These are phyloP conservation scores for Vigna mungo DNA, from an alignment of 306 rosid species.

Conservation along the genomic window DNA sequence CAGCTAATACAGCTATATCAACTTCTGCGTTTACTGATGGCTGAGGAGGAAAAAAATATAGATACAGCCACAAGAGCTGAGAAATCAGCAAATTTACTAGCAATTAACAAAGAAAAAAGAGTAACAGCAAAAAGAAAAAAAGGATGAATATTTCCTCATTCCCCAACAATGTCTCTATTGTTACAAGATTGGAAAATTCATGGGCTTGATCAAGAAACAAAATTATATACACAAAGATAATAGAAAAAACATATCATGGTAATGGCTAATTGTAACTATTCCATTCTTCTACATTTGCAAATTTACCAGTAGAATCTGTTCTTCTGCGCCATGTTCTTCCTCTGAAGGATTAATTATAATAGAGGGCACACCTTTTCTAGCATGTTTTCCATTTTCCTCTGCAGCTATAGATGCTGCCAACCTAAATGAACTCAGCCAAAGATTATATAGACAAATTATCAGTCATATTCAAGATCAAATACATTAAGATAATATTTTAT, in stretches of 20 bases:
- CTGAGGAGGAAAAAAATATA: constrained; percentile 54
- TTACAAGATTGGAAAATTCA: neutral
- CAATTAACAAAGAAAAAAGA: constrained; percentile 29
- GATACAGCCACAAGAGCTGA: constrained; percentile 6
- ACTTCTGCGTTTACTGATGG: constrained; percentile 65
- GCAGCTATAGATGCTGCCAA: constrained; percentile 85
- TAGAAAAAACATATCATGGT: constrained; percentile 26
- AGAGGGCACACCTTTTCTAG: constrained; percentile 51
- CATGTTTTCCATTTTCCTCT: constrained; percentile 62
- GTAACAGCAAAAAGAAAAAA: constrained; percentile 19
- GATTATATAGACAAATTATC: constrained; percentile 38
- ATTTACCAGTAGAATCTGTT: constrained; percentile 77
- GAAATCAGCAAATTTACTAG: constrained; percentile 20
- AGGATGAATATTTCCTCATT: constrained; percentile 2
- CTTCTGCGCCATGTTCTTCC: constrained; percentile 60
- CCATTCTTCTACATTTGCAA: constrained; percentile 23
- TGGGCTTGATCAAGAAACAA: constrained; percentile 29
- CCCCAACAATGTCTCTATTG: constrained; percentile 1
- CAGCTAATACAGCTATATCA: constrained; percentile 83
- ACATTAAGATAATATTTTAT: neutral
- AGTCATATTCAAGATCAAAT: constrained; percentile 29
- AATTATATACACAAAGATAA: constrained; percentile 15
- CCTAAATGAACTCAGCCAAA: constrained; percentile 64
- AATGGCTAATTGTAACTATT: constrained; percentile 30
- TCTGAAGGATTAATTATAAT: constrained; percentile 48